phyloP scores from a whole-genome alignment of 208 protist genomes.

The Strigomonas culicis region DNA sequence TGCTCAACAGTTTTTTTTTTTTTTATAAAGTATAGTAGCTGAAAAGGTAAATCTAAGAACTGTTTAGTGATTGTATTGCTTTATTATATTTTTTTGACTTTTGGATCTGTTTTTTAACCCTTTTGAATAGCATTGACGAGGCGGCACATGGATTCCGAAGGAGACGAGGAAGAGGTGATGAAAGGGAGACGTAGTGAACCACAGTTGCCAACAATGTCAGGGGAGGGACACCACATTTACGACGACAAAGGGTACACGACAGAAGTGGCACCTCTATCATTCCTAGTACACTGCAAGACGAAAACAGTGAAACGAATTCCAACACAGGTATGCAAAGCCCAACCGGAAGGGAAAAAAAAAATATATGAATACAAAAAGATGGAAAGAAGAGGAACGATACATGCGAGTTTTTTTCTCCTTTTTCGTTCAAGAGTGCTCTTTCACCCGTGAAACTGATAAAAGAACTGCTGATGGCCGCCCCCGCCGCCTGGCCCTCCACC shows the following conservation, averaged over 20 bases:
- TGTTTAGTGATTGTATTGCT: background rate
- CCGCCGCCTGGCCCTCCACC: conserved; percentile 15
- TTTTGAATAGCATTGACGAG: no score
- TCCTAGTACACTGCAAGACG: no score
- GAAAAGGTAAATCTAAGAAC: background rate
- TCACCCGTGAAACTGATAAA: conserved; percentile 34
- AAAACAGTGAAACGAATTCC: conserved; percentile 5
- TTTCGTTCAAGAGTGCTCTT: no score
- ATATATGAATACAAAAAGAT: background rate
- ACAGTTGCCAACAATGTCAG: no score
- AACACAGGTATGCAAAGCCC: background rate
- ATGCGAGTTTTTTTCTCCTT: background rate
- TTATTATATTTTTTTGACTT: conserved; percentile 12
- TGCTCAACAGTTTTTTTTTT: no score
- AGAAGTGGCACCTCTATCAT: no score
- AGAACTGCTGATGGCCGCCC: conserved; percentile 43
- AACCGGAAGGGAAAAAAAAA: background rate
- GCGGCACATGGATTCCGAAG: conserved; percentile 8
- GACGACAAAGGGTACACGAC: no score
- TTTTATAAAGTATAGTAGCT: background rate
- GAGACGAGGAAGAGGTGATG: conserved; percentile 13
- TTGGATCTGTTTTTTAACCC: background rate
- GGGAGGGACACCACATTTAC: no score
- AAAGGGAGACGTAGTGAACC: no score
- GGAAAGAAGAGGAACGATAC: background rate